phyloP scores from a whole-genome alignment of 164 flowering plant species.

The Cinnamomum chago region DNA sequence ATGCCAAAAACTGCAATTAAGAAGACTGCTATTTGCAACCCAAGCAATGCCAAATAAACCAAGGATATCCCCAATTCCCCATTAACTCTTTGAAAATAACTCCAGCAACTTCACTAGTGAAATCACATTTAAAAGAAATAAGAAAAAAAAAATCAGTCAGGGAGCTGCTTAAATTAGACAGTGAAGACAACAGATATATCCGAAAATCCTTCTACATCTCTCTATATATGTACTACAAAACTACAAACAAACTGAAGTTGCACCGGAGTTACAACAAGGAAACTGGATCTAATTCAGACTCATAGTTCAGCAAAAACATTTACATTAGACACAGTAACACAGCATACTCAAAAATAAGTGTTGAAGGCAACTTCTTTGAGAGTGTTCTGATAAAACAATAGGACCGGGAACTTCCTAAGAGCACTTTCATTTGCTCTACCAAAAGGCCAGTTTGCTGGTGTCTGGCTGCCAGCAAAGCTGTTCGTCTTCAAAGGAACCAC shows the following conservation, averaged over 20 bases:
- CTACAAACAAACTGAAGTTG: not conserved
- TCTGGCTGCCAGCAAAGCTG: slow-evolving; percentile 33
- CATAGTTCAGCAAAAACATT: slow-evolving; percentile 8
- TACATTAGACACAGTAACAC: slow-evolving; percentile 7
- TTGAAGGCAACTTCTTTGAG: slow-evolving; percentile 7
- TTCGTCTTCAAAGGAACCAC: slow-evolving; percentile 29
- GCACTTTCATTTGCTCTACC: slow-evolving; percentile 37
- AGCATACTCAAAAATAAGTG: slow-evolving; percentile 16
- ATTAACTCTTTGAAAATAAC: no score
- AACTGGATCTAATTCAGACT: slow-evolving; percentile 1
- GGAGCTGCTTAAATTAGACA: no score
- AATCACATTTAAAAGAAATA: no score
- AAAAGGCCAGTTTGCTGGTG: slow-evolving; percentile 27
- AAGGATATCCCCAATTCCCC: no score
- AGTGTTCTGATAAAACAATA: slow-evolving; percentile 8
- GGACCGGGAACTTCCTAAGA: slow-evolving; percentile 29
- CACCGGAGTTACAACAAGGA: not conserved
- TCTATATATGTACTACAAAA: not conserved
- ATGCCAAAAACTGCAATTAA: no score
- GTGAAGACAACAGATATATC: no score
- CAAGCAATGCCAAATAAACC: no score
- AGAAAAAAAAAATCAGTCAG: no score
- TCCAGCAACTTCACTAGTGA: no score
- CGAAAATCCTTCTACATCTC: not conserved
- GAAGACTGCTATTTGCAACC: no score